Percentiles rank a stretch among this genome's conserved stretches.
These are phyloP conservation scores for Funneliformis mosseae DNA, from an alignment of 192 early-diverging fungal species.

Conservation along the genomic window DNA sequence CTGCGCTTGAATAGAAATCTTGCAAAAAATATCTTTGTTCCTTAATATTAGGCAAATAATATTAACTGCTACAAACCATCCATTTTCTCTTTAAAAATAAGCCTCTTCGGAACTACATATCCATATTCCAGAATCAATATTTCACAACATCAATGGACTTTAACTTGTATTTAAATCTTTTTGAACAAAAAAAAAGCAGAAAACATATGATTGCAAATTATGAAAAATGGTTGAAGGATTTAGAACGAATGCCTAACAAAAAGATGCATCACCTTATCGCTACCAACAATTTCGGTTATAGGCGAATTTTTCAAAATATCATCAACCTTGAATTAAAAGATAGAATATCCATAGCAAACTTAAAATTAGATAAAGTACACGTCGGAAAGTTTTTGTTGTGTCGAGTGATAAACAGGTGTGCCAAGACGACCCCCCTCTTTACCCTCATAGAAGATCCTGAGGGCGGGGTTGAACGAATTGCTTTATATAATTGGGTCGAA, in stretches of 20 bases:
- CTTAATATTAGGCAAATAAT: no score
- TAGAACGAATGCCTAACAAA: background rate
- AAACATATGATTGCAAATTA: background rate
- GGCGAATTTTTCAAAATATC: background rate
- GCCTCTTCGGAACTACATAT: no score
- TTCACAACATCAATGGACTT: background rate
- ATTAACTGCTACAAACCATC: no score
- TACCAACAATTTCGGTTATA: background rate
- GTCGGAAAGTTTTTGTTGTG: background rate
- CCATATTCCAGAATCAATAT: background rate
- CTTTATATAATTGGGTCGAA: slow-evolving; percentile 11
- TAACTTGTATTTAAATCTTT: background rate
- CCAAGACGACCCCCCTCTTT: background rate
- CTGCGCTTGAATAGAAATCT: no score
- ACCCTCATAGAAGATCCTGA: slow-evolving; percentile 6
- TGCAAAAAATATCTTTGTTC: no score
- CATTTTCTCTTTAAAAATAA: no score
- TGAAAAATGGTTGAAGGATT: background rate
- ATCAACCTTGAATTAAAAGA: background rate
- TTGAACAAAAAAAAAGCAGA: background rate
- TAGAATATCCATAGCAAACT: slow-evolving; percentile 1
- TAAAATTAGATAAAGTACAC: background rate
- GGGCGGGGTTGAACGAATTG: background rate
- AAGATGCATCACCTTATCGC: background rate
- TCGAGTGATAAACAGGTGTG: background rate